A percentile compares a stretch with the other conserved stretches of the same genome.
phyloP scores from a whole-genome alignment of 805 yeast genomes.

The Saturnispora mendoncae region DNA sequence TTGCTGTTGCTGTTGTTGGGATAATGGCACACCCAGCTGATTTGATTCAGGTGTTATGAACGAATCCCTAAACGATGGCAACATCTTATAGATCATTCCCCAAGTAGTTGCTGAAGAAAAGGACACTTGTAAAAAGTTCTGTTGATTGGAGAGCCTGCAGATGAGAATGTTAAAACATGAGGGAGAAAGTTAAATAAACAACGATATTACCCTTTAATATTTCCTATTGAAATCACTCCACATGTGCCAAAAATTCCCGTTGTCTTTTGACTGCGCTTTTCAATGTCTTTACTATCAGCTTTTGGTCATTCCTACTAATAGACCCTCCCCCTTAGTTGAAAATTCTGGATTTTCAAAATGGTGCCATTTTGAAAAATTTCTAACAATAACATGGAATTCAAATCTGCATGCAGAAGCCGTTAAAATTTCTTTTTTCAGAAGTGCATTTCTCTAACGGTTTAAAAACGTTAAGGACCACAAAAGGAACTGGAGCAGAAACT shows the following conservation, averaged over 20 bases:
- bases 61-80: slow-evolving; percentile 7
- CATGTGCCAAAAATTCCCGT: too few relatives aligned
- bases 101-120: not conserved
- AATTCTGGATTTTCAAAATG: not conserved
- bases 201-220: too few relatives aligned
- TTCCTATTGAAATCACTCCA: too few relatives aligned
- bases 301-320: too few relatives aligned
- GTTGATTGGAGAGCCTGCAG: too few relatives aligned
- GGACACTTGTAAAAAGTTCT: too few relatives aligned
- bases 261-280: too few relatives aligned
- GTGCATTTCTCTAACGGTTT: slow-evolving; percentile 8
- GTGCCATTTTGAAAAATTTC: not conserved
- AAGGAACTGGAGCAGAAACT: slow-evolving; percentile 69
- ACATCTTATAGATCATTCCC: not conserved
- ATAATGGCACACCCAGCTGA: too few relatives aligned
- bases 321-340: too few relatives aligned
- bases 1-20: not conserved
- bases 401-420: not conserved
- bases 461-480: slow-evolving; percentile 72
- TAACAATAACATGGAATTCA: slow-evolving; percentile 1
- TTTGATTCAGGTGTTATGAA: not conserved
- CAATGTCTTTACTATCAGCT: too few relatives aligned
- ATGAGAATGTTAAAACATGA: too few relatives aligned
- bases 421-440: not conserved
- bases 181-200: too few relatives aligned